These are phyloP conservation scores for Huntiella savannae DNA, from an alignment of 2,329 filamentous ascomycete species.

Conservation along the genomic window DNA sequence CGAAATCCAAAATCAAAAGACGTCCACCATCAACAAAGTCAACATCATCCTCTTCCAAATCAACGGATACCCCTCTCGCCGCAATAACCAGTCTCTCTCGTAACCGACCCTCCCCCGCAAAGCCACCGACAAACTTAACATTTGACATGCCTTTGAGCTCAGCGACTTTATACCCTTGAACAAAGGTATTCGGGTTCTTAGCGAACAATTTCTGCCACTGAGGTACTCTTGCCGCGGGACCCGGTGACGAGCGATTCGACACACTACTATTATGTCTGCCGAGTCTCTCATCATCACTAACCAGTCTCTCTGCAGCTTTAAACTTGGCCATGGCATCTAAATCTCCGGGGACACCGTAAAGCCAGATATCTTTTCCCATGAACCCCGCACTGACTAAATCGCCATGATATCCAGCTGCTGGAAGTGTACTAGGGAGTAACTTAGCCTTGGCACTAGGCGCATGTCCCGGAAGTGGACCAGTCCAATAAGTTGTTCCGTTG, in stretches of 20 bases:
- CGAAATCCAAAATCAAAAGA: constrained; percentile 55
- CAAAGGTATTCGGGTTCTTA: constrained; percentile 48
- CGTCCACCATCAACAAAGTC: constrained; percentile 65
- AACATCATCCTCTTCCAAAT: constrained; percentile 49
- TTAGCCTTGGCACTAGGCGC: constrained; percentile 37
- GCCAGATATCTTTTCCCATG: constrained; percentile 51
- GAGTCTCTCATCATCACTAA: constrained; percentile 12
- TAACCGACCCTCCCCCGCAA: constrained; percentile 23
- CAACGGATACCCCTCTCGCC: constrained; percentile 47
- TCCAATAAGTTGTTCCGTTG: constrained; percentile 64
- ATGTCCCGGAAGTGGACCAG: constrained; percentile 31
- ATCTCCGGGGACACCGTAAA: constrained; percentile 61
- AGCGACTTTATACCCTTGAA: constrained; percentile 45
- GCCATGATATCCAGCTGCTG: constrained; percentile 48
- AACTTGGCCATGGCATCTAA: constrained; percentile 40
- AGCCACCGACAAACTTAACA: constrained; percentile 51
- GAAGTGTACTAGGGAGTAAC: constrained; percentile 47
- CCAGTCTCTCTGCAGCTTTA: constrained; percentile 14
- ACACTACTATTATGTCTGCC: constrained; percentile 20
- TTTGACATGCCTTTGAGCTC: constrained; percentile 47
- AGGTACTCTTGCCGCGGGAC: constrained; percentile 25
- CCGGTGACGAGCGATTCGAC: constrained; percentile 13
- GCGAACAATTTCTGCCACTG: constrained; percentile 54
- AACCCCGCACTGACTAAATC: constrained; percentile 60
- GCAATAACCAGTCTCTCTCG: constrained; percentile 48